A percentile compares a stretch with the other conserved stretches of the same genome.
Evolutionary conservation across 805 yeast genomes (phyloP).

Genomic region (Suhomyces sp.): DNA sequence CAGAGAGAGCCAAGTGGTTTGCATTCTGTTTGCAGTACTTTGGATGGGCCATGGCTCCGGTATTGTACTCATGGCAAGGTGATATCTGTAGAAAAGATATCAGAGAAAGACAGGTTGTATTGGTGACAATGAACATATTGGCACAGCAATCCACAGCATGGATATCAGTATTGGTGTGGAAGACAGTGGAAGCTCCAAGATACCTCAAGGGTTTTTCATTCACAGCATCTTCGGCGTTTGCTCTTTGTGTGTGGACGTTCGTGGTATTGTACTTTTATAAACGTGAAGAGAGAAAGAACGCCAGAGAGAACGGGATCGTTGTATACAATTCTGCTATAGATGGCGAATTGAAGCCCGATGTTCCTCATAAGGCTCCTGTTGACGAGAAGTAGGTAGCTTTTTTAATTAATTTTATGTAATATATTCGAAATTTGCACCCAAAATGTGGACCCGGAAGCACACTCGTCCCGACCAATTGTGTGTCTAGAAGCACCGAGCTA

Average conservation of each 20-base stretch:
- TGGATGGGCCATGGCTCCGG: slow-evolving; percentile 64
- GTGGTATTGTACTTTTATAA: slow-evolving; percentile 49
- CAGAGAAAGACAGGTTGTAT: slow-evolving; percentile 51
- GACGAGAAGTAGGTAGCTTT: background rate
- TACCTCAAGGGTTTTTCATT: slow-evolving; percentile 53
- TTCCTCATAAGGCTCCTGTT: background rate
- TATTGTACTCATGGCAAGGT: slow-evolving; percentile 54
- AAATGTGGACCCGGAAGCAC: background rate
- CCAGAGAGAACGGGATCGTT: slow-evolving; percentile 36
- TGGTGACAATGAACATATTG: slow-evolving; percentile 53
- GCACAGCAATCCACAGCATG: slow-evolving; percentile 57
- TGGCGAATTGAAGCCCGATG: slow-evolving; percentile 13
- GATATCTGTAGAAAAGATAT: slow-evolving; percentile 59
- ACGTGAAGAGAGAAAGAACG: slow-evolving; percentile 28
- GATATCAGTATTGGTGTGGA: slow-evolving; percentile 51
- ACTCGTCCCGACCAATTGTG: background rate
- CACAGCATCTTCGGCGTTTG: slow-evolving; percentile 45
- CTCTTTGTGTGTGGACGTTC: slow-evolving; percentile 48
- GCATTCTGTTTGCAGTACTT: slow-evolving; percentile 59
- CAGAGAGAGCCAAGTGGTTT: slow-evolving; percentile 60
- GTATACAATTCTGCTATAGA: slow-evolving; percentile 23
- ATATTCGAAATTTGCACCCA: background rate
- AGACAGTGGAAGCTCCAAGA: slow-evolving; percentile 57
- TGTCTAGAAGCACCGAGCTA: background rate
- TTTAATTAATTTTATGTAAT: background rate